A percentile compares a stretch with the other conserved stretches of the same genome.
Evolutionary conservation across 352 stramenopile species (phyloP).

Genomic region (Thraustochytrium sp.): DNA sequence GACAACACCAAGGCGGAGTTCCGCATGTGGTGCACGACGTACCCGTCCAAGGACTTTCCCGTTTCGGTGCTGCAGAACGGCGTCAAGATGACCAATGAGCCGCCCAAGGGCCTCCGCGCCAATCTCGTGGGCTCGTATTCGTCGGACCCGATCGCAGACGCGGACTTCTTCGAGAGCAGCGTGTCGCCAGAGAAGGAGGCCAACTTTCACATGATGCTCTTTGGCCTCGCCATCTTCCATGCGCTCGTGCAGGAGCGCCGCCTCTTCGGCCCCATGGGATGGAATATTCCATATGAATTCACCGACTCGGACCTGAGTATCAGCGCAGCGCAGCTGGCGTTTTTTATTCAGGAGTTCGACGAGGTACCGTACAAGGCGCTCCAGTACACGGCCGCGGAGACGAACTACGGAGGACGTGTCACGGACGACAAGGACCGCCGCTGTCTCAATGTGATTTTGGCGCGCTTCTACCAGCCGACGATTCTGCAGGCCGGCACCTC

Average conservation of each 20-base stretch:
- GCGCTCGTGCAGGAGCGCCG: conserved; percentile 81
- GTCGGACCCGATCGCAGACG: conserved; percentile 77
- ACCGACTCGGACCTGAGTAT: conserved; percentile 87
- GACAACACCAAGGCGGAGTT: conserved; percentile 79
- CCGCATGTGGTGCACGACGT: conserved; percentile 86
- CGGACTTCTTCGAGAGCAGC: conserved; percentile 63
- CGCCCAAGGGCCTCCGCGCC: conserved; percentile 77
- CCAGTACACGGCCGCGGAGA: conserved; percentile 81
- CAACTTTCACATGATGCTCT: conserved; percentile 78
- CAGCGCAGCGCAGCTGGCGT: conserved; percentile 55
- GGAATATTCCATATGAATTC: conserved; percentile 94
- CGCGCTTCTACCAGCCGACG: conserved; percentile 75
- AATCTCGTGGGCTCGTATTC: conserved; percentile 85
- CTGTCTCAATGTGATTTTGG: conserved; percentile 78
- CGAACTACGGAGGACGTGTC: conserved; percentile 88
- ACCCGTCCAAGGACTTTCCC: conserved; percentile 83
- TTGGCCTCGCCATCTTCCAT: conserved; percentile 88
- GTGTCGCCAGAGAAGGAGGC: conserved; percentile 35
- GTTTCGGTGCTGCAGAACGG: conserved; percentile 86
- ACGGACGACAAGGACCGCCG: conserved; percentile 89
- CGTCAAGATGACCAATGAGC: conserved; percentile 91
- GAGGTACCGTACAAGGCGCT: conserved; percentile 76
- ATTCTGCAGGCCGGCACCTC: conserved; percentile 62
- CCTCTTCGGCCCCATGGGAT: conserved; percentile 85
- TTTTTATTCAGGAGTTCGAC: conserved; percentile 59